Evolutionary conservation across 306 rosid genomes (phyloP).

Genomic region (Cucurbita maxima): DNA sequence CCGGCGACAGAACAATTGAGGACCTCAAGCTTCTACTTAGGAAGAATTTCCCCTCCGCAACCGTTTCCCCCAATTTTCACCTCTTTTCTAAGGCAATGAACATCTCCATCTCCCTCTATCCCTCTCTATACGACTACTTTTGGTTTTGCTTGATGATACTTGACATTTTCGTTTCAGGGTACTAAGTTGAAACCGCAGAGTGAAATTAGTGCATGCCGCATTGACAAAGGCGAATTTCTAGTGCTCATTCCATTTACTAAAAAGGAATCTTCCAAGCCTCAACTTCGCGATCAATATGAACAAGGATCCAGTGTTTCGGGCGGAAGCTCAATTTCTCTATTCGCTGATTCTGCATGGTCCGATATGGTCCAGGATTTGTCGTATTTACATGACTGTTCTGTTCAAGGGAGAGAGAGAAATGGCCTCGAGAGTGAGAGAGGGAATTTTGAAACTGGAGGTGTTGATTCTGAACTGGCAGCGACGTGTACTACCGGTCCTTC

Average conservation of each 20-base stretch:
- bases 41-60: slow-evolving; percentile 43
- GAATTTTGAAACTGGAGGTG: slow-evolving; percentile 4
- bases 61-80: slow-evolving; percentile 53
- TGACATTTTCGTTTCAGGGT: slow-evolving; percentile 36
- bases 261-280: slow-evolving; percentile 21
- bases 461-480: slow-evolving; percentile 11
- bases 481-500: slow-evolving; percentile 3
- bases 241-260: slow-evolving; percentile 55
- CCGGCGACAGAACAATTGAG: slow-evolving; percentile 26
- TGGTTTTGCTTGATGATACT: neutral
- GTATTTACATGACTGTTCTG: slow-evolving; percentile 15
- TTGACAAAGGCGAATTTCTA: slow-evolving; percentile 39
- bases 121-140: neutral
- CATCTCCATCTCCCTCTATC: neutral
- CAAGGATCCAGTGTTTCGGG: slow-evolving; percentile 5
- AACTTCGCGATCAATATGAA: slow-evolving; percentile 17
- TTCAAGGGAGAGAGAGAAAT: neutral
- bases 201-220: slow-evolving; percentile 13
- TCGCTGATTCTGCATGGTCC: slow-evolving; percentile 58
- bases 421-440: slow-evolving; percentile 1
- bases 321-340: slow-evolving; percentile 21
- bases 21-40: slow-evolving; percentile 56
- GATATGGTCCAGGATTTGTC: slow-evolving; percentile 64
- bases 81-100: slow-evolving; percentile 51
- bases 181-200: slow-evolving; percentile 43